Evolutionary conservation across 2,329 filamentous ascomycete species (phyloP).

Genomic region (Botrytis sinoallii): DNA sequence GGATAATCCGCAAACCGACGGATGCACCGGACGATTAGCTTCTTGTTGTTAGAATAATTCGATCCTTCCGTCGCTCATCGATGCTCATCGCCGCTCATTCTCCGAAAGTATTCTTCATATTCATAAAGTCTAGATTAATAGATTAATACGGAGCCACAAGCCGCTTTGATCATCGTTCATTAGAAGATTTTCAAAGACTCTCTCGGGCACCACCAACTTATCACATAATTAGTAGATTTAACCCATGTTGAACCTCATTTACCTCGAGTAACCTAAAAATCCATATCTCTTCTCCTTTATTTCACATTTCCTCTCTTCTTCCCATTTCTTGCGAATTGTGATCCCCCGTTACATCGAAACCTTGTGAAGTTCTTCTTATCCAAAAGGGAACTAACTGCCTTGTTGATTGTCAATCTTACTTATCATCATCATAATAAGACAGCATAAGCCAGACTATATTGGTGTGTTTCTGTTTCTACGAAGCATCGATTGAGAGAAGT

Average conservation of each 20-base stretch:
- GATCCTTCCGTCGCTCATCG: background rate
- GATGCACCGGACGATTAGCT: background rate
- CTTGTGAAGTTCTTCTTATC: background rate
- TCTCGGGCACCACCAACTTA: background rate
- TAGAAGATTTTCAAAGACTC: background rate
- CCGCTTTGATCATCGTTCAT: conserved; percentile 1
- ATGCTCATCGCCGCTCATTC: background rate
- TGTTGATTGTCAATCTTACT: background rate
- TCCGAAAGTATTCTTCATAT: background rate
- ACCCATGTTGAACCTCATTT: conserved; percentile 20
- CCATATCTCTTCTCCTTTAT: background rate
- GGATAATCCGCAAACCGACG: background rate
- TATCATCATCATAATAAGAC: background rate
- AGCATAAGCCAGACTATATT: background rate
- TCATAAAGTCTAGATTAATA: background rate
- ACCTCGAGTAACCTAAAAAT: background rate
- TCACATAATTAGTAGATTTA: background rate
- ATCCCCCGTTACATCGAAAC: background rate
- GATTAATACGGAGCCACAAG: background rate
- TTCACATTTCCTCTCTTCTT: background rate
- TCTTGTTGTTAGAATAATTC: background rate
- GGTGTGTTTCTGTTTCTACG: background rate
- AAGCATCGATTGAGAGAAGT: background rate
- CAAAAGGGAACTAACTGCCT: background rate
- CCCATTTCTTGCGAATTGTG: background rate